A percentile compares a stretch with the other conserved stretches of the same genome.
Evolutionary conservation across 2,329 filamentous ascomycete species (phyloP).

Genomic region (Aspergillus sp.): DNA sequence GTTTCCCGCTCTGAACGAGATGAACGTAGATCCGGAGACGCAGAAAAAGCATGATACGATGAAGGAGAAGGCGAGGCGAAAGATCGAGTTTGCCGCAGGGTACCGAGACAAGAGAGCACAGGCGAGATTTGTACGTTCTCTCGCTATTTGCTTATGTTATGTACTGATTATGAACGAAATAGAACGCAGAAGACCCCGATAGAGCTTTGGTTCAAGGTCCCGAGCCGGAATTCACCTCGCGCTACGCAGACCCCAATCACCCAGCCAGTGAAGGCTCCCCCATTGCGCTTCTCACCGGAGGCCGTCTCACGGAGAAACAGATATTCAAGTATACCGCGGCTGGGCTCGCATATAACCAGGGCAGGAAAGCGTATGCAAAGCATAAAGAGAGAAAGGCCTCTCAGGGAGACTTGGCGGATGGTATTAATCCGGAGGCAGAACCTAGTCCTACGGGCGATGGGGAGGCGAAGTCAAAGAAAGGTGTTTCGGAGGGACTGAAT

Average conservation of each 20-base stretch:
- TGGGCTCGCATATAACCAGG: background rate
- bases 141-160: slow-evolving; percentile 2
- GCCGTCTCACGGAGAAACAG: slow-evolving; percentile 25
- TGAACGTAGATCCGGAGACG: slow-evolving; percentile 7
- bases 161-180: background rate
- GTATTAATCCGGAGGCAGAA: background rate
- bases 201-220: slow-evolving; percentile 29
- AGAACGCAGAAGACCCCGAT: slow-evolving; percentile 36
- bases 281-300: slow-evolving; percentile 43
- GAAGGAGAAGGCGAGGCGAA: slow-evolving; percentile 8
- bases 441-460: background rate
- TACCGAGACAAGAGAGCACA: slow-evolving; percentile 47
- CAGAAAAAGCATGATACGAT: slow-evolving; percentile 11
- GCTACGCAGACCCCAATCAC: slow-evolving; percentile 48
- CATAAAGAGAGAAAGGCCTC: background rate
- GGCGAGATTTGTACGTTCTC: slow-evolving; percentile 36
- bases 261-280: slow-evolving; percentile 45
- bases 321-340: slow-evolving; percentile 6
- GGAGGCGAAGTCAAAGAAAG: slow-evolving; percentile 1
- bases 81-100: slow-evolving; percentile 34
- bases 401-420: background rate
- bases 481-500: background rate
- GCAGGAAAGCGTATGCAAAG: background rate
- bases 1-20: slow-evolving; percentile 40
- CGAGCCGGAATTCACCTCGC: slow-evolving; percentile 37